Conservation (phyloP, 805 yeast species). For the Hanseniaspora pseudoguilliermondii region DNA sequence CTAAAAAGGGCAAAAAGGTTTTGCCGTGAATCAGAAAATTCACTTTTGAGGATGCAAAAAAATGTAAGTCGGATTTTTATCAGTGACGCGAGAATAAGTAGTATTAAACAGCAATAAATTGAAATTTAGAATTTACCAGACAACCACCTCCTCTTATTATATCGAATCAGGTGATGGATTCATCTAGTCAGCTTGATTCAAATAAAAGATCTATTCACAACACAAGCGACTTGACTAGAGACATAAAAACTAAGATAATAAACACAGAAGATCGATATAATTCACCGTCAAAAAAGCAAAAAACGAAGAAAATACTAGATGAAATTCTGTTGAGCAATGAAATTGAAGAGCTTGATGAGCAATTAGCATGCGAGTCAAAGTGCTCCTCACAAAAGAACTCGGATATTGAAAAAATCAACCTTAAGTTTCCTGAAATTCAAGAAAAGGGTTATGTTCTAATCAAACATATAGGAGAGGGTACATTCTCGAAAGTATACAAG, state of each 20-base stretch:
- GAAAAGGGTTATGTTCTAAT: constrained; percentile 25
- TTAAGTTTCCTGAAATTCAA: constrained; percentile 39
- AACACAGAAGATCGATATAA: constrained; percentile 11
- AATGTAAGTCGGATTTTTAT: too few relatives aligned
- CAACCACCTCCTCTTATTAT: too few relatives aligned
- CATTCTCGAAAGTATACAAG: constrained; percentile 69
- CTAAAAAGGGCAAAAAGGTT: too few relatives aligned
- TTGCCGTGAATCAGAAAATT: too few relatives aligned
- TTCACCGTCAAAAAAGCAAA: constrained; percentile 14
- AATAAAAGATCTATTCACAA: background rate
- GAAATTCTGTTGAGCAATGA: background rate
- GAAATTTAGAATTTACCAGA: too few relatives aligned
- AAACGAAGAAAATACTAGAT: background rate
- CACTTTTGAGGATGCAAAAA: too few relatives aligned
- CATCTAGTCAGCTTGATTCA: background rate
- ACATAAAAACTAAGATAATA: constrained; percentile 4
- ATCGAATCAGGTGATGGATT: background rate
- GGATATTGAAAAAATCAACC: constrained; percentile 44
- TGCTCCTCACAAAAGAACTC: constrained; percentile 21
- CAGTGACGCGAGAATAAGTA: too few relatives aligned
- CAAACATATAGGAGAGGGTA: constrained; percentile 65
- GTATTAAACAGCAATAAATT: too few relatives aligned
- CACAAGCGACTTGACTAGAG: background rate
- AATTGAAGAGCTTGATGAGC: background rate
- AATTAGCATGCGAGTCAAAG: constrained; percentile 31